These are phyloP conservation scores for Diddensiella transvaalensis DNA, from an alignment of 805 yeast species.

Conservation along the genomic window DNA sequence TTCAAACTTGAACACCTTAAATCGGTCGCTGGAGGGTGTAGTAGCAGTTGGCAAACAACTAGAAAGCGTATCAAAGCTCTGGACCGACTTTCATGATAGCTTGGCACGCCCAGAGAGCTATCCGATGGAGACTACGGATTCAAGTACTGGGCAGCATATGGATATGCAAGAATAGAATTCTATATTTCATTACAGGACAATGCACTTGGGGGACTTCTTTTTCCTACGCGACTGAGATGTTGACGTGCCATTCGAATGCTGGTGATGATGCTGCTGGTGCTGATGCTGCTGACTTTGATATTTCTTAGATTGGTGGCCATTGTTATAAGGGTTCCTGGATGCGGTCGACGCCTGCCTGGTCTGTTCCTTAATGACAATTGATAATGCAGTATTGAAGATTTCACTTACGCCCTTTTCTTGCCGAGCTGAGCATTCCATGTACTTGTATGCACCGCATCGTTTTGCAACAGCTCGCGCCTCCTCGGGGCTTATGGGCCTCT, in stretches of 20 bases:
- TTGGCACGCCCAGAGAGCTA: slow-evolving; percentile 2
- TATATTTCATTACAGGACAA: slow-evolving; percentile 10
- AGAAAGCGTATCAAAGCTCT: slow-evolving; percentile 63
- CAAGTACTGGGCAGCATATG: no score
- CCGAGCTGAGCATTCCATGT: slow-evolving; percentile 77
- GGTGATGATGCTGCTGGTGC: background rate
- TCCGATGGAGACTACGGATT: no score
- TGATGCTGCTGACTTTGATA: background rate
- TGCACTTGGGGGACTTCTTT: slow-evolving; percentile 8
- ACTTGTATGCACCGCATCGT: slow-evolving; percentile 64
- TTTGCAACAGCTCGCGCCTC: slow-evolving; percentile 52
- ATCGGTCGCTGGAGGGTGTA: slow-evolving; percentile 62
- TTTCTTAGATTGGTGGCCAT: background rate
- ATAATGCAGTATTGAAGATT: slow-evolving; percentile 62
- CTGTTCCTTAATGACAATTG: slow-evolving; percentile 28
- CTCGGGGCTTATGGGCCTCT: slow-evolving; percentile 32
- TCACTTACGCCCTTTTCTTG: slow-evolving; percentile 54
- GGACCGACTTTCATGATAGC: slow-evolving; percentile 61
- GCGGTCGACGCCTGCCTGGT: background rate
- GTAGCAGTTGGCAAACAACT: slow-evolving; percentile 75
- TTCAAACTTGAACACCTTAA: slow-evolving; percentile 59
- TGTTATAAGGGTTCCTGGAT: no score
- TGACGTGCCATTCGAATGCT: background rate
- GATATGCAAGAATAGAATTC: background rate
- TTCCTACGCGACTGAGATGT: slow-evolving; percentile 7